Percentiles rank a stretch among this genome's conserved stretches.
These are phyloP conservation scores for Diaporthe citri DNA, from an alignment of 2,329 filamentous ascomycete species.

Conservation along the genomic window DNA sequence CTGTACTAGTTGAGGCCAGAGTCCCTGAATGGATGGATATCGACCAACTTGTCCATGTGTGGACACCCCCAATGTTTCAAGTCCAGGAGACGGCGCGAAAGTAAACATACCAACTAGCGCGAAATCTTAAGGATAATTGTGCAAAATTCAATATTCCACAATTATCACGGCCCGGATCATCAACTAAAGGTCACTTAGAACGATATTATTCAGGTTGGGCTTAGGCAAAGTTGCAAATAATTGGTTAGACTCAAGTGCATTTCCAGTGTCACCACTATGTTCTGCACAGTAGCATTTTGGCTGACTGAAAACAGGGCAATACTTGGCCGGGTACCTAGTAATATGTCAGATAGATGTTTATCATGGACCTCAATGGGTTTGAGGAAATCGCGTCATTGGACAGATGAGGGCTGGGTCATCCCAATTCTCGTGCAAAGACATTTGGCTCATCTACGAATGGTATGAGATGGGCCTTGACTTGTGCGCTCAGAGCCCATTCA, in stretches of 20 bases:
- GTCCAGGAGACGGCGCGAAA: neutral
- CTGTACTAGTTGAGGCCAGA: neutral
- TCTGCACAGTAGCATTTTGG: neutral
- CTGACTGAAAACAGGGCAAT: neutral
- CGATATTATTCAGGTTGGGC: neutral
- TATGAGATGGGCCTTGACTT: neutral
- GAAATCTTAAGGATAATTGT: neutral
- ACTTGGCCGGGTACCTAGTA: neutral
- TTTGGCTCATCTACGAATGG: too few relatives aligned
- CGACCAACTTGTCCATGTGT: neutral
- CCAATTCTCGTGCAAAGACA: neutral
- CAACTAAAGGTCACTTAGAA: neutral
- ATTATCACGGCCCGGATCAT: neutral
- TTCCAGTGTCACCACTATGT: neutral
- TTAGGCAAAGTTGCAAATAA: neutral
- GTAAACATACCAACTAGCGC: neutral
- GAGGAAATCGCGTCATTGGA: too few relatives aligned
- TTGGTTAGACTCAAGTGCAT: neutral
- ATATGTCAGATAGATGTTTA: neutral
- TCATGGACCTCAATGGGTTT: neutral
- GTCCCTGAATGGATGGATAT: neutral
- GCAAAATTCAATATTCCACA: neutral
- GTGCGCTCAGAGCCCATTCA: neutral
- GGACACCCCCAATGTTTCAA: neutral
- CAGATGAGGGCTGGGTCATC: neutral